Conservation (phyloP, 1,284 basidiomycete genomes). For the Rugosomyces carneus region DNA sequence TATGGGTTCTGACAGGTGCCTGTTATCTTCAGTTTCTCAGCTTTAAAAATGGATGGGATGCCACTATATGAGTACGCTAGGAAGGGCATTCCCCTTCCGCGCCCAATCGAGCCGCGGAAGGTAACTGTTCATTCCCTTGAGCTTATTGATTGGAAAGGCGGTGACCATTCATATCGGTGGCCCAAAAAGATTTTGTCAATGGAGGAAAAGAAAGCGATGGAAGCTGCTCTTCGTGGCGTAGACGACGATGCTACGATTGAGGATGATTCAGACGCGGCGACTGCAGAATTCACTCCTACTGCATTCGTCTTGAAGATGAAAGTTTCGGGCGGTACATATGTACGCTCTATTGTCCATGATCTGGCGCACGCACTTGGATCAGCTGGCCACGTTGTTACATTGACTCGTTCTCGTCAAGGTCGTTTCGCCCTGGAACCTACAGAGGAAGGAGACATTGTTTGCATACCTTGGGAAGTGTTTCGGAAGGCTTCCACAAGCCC, state of each 20-base stretch:
- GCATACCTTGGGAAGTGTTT: slow-evolving; percentile 80
- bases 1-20: slow-evolving; percentile 7
- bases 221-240: slow-evolving; percentile 51
- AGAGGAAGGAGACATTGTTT: slow-evolving; percentile 41
- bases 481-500: slow-evolving; percentile 52
- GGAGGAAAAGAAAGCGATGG: slow-evolving; percentile 68
- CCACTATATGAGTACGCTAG: slow-evolving; percentile 96
- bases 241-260: slow-evolving; percentile 28
- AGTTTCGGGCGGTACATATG: slow-evolving; percentile 96
- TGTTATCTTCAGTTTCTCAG: slow-evolving; percentile 73
- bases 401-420: slow-evolving; percentile 83
- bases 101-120: slow-evolving; percentile 86
- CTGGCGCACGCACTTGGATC: slow-evolving; percentile 77
- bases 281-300: slow-evolving; percentile 48
- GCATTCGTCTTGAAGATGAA: slow-evolving; percentile 89
- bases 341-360: slow-evolving; percentile 89
- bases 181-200: slow-evolving; percentile 65
- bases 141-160: slow-evolving; percentile 65
- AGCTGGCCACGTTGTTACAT: slow-evolving; percentile 86
- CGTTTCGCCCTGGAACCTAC: slow-evolving; percentile 55
- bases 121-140: slow-evolving; percentile 80
- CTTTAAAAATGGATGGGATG: slow-evolving; percentile 96
- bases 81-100: slow-evolving; percentile 82
- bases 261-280: slow-evolving; percentile 28
- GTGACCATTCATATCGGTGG: slow-evolving; percentile 61